Evolutionary conservation across 2,329 filamentous ascomycete genomes (phyloP), one percentile per base, ranked within the genome.

Genomic region (Penicillium sp.): DNA sequence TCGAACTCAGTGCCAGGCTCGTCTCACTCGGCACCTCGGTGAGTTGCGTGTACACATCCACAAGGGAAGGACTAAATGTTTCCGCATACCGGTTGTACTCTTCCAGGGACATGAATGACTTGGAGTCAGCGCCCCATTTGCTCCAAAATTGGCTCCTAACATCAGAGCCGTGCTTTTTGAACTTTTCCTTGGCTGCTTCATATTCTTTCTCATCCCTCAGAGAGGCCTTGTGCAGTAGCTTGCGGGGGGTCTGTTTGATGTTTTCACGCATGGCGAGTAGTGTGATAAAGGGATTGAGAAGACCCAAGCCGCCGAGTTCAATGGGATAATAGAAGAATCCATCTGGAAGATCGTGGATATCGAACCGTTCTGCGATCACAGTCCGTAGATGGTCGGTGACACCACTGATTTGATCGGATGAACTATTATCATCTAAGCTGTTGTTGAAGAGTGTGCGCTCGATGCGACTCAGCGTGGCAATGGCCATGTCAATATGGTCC

Each of bases 381-480:
- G 74, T 71, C 50, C 84, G 83, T 2, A 88, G 77, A 61, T 85
- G 80, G n/a, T 81, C 78, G 0, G 81, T 81, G 2, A 86, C 81
- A 31, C 80, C 82, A 3, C 70, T 69, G 6, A 72, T 66, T 6
- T 43, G 27, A 5, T 27, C 33, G 1, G 27, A 25, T 3, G 55
- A 15, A 3, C 46, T 53, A 4, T 48, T 55, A 8, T 55, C 40
- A 15, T 57, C 56, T n/a, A 51, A 31, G 19, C 25, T 45, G 10
- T 72, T 66, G 3, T 75, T 71, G 63, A 86, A 86, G 2, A 86
- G 67, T 3, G 73, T 70, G 21, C 71, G 71, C 64, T 86, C 83
- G 50, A 86, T 84, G 35, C 78, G 75, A 40, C 75, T 75, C 52
- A 85, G 77, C 0, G 82, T 82, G 3, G 73, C 69, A 52, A 86